Evolutionary conservation across 2,329 filamentous ascomycete genomes (phyloP).

Genomic region (Penicillium digitatum): DNA sequence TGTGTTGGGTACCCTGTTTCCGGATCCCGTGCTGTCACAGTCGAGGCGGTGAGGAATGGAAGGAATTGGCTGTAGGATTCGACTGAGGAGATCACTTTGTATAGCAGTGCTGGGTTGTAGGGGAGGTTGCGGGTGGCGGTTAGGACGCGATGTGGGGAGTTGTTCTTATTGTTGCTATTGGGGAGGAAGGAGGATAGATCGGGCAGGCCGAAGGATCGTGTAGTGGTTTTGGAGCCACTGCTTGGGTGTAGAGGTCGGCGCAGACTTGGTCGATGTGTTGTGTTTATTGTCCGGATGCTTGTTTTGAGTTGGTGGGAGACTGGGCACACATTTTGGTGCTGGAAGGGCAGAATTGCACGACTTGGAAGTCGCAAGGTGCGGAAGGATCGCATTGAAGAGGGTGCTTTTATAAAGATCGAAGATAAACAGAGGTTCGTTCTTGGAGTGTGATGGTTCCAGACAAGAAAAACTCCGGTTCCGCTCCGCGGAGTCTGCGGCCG

Average conservation of each 20-base stretch:
- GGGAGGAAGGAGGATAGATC: conserved; percentile 30
- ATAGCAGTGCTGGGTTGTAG: conserved; percentile 67
- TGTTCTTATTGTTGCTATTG: conserved; percentile 20
- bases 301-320: not conserved
- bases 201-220: conserved; percentile 27
- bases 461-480: conserved; percentile 7
- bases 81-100: conserved; percentile 82
- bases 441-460: not conserved
- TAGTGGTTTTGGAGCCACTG: conserved; percentile 3
- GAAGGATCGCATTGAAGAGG: conserved; percentile 13
- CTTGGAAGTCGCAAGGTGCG: conserved; percentile 11
- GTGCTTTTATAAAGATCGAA: not conserved
- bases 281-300: conserved; percentile 11
- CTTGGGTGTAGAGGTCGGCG: not conserved
- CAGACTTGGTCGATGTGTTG: conserved; percentile 8
- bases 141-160: conserved; percentile 59
- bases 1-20: conserved; percentile 57
- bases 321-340: not conserved
- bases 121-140: conserved; percentile 71
- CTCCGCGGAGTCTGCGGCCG: conserved; percentile 20
- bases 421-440: not conserved
- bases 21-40: conserved; percentile 69
- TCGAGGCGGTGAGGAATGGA: conserved; percentile 79
- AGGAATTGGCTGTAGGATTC: conserved; percentile 80
- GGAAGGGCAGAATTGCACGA: conserved; percentile 8